Evolutionary conservation across 208 protist species (phyloP).

Genomic region (Herpetomonas samuelpessoai): DNA sequence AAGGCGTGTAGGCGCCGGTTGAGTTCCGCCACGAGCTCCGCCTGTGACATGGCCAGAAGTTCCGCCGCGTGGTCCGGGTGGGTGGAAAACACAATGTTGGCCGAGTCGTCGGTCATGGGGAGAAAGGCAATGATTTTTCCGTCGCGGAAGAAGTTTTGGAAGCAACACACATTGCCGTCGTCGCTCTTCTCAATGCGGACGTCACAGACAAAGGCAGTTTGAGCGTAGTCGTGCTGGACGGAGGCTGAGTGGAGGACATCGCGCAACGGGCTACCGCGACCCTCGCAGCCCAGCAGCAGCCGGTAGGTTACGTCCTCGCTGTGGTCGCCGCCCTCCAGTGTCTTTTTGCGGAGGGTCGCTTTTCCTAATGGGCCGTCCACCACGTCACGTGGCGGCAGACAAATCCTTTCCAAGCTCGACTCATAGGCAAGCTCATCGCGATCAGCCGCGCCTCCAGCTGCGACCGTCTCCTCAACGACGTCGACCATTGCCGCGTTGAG

Average conservation of each 20-base stretch:
- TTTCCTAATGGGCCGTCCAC: constrained; percentile 53
- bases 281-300: constrained; percentile 81
- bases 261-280: constrained; percentile 71
- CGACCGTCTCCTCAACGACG: constrained; percentile 47
- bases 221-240: constrained; percentile 79
- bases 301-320: constrained; percentile 29
- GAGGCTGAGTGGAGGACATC: constrained; percentile 44
- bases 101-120: constrained; percentile 67
- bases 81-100: constrained; percentile 86
- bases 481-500: constrained; percentile 60
- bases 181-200: constrained; percentile 55
- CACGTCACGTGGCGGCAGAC: constrained; percentile 24
- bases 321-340: constrained; percentile 11
- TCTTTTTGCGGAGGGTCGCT: constrained; percentile 18
- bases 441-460: constrained; percentile 2
- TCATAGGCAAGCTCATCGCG: constrained; percentile 49
- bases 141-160: constrained; percentile 88
- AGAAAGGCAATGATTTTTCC: constrained; percentile 83
- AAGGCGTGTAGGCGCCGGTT: constrained; percentile 64
- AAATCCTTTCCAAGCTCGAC: constrained; percentile 41
- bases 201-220: constrained; percentile 81
- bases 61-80: constrained; percentile 54
- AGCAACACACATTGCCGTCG: constrained; percentile 84
- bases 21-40: constrained; percentile 65
- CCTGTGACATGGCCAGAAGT: constrained; percentile 47